Conservation (phyloP, 1,284 basidiomycete genomes). For the Leccinum proliferum region DNA sequence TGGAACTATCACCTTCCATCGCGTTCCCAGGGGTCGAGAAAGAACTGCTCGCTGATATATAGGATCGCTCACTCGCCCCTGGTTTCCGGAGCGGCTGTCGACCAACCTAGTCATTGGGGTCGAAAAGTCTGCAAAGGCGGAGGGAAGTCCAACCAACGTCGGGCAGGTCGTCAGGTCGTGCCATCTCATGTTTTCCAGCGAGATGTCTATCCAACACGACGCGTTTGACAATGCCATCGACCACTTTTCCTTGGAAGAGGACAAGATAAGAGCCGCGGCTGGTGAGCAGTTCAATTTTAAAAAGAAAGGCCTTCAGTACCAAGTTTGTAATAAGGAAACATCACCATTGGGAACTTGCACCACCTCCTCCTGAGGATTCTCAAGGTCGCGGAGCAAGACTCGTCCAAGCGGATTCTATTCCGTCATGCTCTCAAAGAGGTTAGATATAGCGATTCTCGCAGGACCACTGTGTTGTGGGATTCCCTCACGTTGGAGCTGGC, state of each 20-base stretch:
- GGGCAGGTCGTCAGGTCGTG: slow-evolving; percentile 60
- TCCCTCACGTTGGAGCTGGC: slow-evolving; percentile 55
- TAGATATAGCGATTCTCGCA: slow-evolving; percentile 28
- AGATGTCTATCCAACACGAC: slow-evolving; percentile 74
- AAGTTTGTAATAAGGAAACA: no score
- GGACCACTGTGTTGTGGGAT: slow-evolving; percentile 63
- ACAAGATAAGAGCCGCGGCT: slow-evolving; percentile 82
- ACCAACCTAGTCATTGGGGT: slow-evolving; percentile 64
- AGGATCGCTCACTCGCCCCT: slow-evolving; percentile 76
- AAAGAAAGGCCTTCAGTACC: no score
- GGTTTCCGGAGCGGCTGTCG: slow-evolving; percentile 68
- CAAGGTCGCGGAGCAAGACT: no score
- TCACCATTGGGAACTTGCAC: no score
- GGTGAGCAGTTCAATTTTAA: slow-evolving; percentile 39
- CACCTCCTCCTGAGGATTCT: no score
- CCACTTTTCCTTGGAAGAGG: slow-evolving; percentile 71
- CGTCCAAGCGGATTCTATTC: slow-evolving; percentile 65
- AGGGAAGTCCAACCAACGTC: slow-evolving; percentile 62
- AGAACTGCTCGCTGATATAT: slow-evolving; percentile 64
- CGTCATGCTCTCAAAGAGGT: slow-evolving; percentile 94
- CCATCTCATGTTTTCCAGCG: slow-evolving; percentile 42
- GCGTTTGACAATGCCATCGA: slow-evolving; percentile 72
- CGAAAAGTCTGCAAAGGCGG: slow-evolving; percentile 51
- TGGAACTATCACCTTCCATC: slow-evolving; percentile 58
- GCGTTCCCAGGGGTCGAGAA: slow-evolving; percentile 72